A percentile compares a stretch with the other conserved stretches of the same genome.
Conservation (phyloP, 495 filamentous ascomycete genomes). For the Penicillium bovifimosum region DNA sequence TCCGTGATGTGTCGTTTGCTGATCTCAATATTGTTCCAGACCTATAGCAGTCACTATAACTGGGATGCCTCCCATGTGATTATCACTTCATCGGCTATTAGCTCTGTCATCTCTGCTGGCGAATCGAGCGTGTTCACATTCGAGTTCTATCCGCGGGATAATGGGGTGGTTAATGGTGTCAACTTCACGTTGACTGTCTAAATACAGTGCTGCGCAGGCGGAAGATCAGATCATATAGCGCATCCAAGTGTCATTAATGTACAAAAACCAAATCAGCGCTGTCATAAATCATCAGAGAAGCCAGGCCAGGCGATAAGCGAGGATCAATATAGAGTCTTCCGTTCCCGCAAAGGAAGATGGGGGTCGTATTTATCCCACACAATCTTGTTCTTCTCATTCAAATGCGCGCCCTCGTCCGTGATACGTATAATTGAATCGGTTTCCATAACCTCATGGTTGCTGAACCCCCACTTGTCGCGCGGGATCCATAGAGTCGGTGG, state of each 20-base stretch:
- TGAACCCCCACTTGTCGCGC: conserved; percentile 59
- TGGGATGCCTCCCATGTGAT: conserved; percentile 42
- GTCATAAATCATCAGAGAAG: conserved; percentile 1
- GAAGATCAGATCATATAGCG: not conserved
- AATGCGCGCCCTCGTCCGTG: conserved; percentile 59
- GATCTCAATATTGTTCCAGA: conserved; percentile 15
- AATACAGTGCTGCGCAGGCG: not conserved
- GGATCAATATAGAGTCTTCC: conserved; percentile 35
- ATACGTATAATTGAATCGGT: conserved; percentile 48
- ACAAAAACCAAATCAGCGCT: not conserved
- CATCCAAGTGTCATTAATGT: not conserved
- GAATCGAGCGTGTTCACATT: conserved; percentile 45
- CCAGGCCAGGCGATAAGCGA: not conserved
- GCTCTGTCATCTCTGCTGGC: conserved; percentile 42
- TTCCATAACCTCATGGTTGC: conserved; percentile 55
- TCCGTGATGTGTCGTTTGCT: not conserved
- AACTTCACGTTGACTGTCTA: conserved; percentile 45
- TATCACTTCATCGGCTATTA: conserved; percentile 37
- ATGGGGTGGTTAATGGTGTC: conserved; percentile 31
- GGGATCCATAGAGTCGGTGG: conserved; percentile 67
- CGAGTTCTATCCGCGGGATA: conserved; percentile 47
- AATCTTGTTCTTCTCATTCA: conserved; percentile 58
- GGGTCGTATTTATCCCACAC: conserved; percentile 51
- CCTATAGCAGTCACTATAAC: conserved; percentile 47
- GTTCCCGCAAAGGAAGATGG: conserved; percentile 34